Conservation (phyloP, 768 basidiomycete genomes). For the Pulveroboletus sp. region DNA sequence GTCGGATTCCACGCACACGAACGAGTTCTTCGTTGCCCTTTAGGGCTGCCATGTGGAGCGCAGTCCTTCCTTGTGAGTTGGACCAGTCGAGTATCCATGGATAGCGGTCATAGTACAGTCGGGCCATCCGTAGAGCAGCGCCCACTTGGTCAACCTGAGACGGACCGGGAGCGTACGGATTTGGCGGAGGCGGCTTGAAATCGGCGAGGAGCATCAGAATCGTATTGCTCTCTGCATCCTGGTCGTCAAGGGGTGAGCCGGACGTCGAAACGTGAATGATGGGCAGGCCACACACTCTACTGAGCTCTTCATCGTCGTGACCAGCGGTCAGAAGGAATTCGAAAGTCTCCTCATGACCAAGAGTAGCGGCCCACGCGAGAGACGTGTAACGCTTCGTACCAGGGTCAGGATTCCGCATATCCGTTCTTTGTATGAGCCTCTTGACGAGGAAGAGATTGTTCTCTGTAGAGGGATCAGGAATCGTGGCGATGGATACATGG, state of each 20-base stretch:
- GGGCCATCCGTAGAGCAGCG: conserved; percentile 81
- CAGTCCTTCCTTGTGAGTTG: conserved; percentile 84
- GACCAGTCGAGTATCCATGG: conserved; percentile 90
- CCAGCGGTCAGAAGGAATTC: conserved; percentile 82
- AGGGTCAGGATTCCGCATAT: conserved; percentile 89
- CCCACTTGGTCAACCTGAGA: conserved; percentile 60
- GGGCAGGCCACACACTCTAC: conserved; percentile 56
- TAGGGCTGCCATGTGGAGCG: conserved; percentile 81
- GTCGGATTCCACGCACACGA: conserved; percentile 48
- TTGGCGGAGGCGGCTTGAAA: conserved; percentile 50
- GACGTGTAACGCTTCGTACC: conserved; percentile 75
- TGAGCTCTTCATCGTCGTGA: conserved; percentile 92
- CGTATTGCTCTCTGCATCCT: conserved; percentile 93
- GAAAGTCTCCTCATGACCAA: conserved; percentile 89
- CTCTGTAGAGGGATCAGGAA: conserved; percentile 47
- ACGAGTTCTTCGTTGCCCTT: conserved; percentile 90
- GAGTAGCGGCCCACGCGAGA: conserved; percentile 85
- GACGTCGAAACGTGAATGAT: conserved; percentile 3
- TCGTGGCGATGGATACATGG: background rate
- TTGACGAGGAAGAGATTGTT: conserved; percentile 93
- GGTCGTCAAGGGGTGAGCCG: conserved; percentile 16
- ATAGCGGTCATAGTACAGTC: conserved; percentile 82
- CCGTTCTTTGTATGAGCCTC: conserved; percentile 78
- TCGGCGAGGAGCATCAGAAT: conserved; percentile 92
- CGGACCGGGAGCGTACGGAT: conserved; percentile 44